A percentile compares a stretch with the other conserved stretches of the same genome.
Evolutionary conservation across 352 stramenopile genomes (phyloP).

Genomic region (Pythium volutum): DNA sequence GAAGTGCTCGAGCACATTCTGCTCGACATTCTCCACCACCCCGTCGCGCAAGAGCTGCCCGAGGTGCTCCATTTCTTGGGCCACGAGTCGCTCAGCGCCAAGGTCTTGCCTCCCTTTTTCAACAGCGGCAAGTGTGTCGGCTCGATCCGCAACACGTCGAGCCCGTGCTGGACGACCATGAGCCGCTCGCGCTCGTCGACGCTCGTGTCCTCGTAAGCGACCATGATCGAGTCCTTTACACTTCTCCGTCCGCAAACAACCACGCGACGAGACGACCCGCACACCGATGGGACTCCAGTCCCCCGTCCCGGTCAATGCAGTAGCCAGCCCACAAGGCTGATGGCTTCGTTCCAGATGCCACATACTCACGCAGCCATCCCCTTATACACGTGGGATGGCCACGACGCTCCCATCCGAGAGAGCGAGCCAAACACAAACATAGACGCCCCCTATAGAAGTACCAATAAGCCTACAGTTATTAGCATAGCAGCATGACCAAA

Average conservation of each 20-base stretch:
- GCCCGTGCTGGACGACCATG: conserved; percentile 51
- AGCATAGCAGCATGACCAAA: conserved; percentile 8
- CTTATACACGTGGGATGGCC: background rate
- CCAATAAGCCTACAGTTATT: conserved; percentile 7
- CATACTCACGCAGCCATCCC: background rate
- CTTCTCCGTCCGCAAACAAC: background rate
- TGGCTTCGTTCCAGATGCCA: background rate
- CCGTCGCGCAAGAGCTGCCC: conserved; percentile 57
- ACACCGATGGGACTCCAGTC: too few relatives aligned
- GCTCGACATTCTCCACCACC: conserved; percentile 52
- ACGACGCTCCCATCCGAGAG: background rate
- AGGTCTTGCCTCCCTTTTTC: conserved; percentile 42
- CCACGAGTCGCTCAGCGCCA: conserved; percentile 45
- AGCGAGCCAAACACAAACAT: background rate
- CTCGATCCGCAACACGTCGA: conserved; percentile 74
- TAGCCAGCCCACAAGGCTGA: background rate
- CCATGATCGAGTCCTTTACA: background rate
- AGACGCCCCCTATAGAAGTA: conserved; percentile 21
- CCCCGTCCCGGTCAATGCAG: background rate
- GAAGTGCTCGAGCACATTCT: conserved; percentile 55
- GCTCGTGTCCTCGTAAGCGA: conserved; percentile 28
- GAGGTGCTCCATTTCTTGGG: conserved; percentile 67
- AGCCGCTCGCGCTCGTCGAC: conserved; percentile 32
- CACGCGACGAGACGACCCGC: background rate
- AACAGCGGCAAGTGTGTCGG: conserved; percentile 52